phyloP scores from a whole-genome alignment of 2,329 filamentous ascomycete species.

The Beauveria sp. region DNA sequence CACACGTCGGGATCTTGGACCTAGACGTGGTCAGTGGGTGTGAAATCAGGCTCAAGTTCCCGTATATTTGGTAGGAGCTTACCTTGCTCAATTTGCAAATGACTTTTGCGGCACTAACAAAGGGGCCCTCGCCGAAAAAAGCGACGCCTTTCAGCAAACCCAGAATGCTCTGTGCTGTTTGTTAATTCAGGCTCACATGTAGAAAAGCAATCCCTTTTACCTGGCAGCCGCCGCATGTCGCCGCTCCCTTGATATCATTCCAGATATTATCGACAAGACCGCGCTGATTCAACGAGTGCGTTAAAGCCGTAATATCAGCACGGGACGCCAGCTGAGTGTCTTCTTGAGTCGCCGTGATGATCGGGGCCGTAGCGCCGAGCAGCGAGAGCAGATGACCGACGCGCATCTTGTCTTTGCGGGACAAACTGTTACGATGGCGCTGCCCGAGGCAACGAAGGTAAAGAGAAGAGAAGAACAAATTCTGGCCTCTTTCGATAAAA shows the following conservation, averaged over 20 bases:
- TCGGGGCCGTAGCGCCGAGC: neutral
- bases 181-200: neutral
- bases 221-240: constrained; percentile 20
- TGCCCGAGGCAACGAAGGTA: neutral
- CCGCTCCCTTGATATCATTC: constrained; percentile 18
- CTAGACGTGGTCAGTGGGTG: constrained; percentile 19
- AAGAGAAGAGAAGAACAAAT: neutral
- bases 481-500: neutral
- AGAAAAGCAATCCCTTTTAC: constrained; percentile 12
- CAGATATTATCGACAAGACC: constrained; percentile 17
- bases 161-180: constrained; percentile 14
- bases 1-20: constrained; percentile 49
- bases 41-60: too few species aligned
- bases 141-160: constrained; percentile 36
- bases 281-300: constrained; percentile 1
- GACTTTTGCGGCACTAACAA: constrained; percentile 25
- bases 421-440: neutral
- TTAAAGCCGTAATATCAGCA: neutral
- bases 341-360: neutral
- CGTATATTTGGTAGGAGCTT: neutral
- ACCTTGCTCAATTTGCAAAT: constrained; percentile 29
- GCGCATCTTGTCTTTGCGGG: neutral
- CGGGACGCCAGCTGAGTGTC: neutral
- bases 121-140: constrained; percentile 32
- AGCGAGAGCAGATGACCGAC: neutral